Evolutionary conservation across 352 stramenopile genomes (phyloP).

Genomic region (Pythium brachiatum): DNA sequence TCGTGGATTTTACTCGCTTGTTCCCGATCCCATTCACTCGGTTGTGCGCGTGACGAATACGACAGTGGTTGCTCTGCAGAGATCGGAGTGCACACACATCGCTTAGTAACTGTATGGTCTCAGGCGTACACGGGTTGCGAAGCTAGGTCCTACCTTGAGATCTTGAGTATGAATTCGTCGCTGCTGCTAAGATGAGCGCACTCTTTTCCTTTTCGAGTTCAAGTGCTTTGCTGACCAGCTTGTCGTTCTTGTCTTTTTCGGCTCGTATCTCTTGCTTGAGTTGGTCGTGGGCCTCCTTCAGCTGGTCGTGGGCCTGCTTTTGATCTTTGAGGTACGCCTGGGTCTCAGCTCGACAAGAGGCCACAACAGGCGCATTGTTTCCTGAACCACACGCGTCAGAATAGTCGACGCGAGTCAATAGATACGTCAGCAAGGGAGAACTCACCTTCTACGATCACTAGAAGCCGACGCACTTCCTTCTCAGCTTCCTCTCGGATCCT

Average conservation of each 20-base stretch:
- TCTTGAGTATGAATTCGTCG: background rate
- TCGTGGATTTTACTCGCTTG: slow-evolving; percentile 68
- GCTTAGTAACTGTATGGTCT: background rate
- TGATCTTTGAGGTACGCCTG: slow-evolving; percentile 52
- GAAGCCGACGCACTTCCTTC: slow-evolving; percentile 65
- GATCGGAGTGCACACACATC: background rate
- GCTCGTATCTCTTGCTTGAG: slow-evolving; percentile 59
- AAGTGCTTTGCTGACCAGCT: slow-evolving; percentile 58
- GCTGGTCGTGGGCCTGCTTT: slow-evolving; percentile 20
- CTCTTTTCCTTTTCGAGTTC: slow-evolving; percentile 75
- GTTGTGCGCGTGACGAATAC: background rate
- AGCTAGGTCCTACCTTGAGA: background rate
- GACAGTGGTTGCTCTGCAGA: background rate
- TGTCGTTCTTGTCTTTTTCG: slow-evolving; percentile 78
- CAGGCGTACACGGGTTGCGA: too few species aligned
- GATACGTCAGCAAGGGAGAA: background rate
- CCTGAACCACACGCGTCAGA: slow-evolving; percentile 16
- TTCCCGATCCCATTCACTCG: slow-evolving; percentile 60
- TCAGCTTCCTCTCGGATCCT: slow-evolving; percentile 70
- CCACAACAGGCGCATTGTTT: slow-evolving; percentile 45
- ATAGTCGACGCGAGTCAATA: background rate
- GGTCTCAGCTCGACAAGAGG: slow-evolving; percentile 53
- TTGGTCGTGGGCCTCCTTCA: slow-evolving; percentile 22
- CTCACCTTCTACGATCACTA: slow-evolving; percentile 53
- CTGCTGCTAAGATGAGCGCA: slow-evolving; percentile 24